Evolutionary conservation across 163 green algal genomes (phyloP).

Genomic region (Scenedesmus sp.): DNA sequence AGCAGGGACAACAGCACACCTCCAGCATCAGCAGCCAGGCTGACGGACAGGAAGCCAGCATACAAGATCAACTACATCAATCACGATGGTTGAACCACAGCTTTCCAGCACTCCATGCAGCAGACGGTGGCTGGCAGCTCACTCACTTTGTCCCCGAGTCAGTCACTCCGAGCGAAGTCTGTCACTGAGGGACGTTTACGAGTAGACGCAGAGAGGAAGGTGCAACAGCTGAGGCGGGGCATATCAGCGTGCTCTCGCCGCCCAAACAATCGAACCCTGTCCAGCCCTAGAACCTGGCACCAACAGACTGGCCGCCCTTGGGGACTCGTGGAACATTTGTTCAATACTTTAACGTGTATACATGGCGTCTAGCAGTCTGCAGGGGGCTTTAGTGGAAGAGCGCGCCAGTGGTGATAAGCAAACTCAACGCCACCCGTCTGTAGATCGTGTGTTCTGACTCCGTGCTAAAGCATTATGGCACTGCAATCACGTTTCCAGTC

Average conservation of each 20-base stretch:
- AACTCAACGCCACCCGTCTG: neutral
- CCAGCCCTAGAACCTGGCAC: neutral
- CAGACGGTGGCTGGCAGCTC: constrained; percentile 24
- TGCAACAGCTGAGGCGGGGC: too few relatives aligned
- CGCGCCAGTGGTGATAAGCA: neutral
- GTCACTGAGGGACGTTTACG: constrained; percentile 51
- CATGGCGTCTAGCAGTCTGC: neutral
- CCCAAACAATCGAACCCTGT: neutral
- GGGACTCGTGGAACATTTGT: neutral
- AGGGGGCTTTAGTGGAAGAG: neutral
- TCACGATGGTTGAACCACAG: neutral
- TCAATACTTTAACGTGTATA: neutral
- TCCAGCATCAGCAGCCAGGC: neutral
- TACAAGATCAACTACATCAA: neutral
- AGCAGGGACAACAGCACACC: neutral
- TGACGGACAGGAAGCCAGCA: neutral
- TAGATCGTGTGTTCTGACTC: neutral
- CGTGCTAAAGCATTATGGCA: neutral
- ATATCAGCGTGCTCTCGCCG: neutral
- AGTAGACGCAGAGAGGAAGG: neutral
- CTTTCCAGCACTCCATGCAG: neutral
- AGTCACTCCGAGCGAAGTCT: constrained; percentile 46
- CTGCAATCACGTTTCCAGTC: neutral
- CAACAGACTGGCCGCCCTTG: neutral
- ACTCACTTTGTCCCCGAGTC: constrained; percentile 51